phyloP scores from a whole-genome alignment of 2,329 filamentous ascomycete species.

The Clarireedia monteithiana region DNA sequence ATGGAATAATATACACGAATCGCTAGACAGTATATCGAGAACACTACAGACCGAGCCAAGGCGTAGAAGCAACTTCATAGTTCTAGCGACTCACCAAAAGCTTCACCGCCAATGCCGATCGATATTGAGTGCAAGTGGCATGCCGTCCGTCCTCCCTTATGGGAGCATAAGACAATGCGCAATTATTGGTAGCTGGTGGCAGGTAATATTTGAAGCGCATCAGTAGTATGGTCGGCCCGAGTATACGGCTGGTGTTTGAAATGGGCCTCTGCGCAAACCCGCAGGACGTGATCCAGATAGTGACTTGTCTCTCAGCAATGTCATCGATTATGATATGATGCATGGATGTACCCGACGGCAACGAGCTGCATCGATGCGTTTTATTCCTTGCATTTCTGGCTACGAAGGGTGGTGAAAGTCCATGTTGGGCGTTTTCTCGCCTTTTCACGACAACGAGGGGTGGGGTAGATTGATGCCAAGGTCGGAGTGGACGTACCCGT shows the following conservation, averaged over 20 bases:
- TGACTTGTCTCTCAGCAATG: too few species aligned
- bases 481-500: background rate
- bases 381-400: background rate
- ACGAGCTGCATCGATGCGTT: background rate
- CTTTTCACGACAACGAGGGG: constrained; percentile 3
- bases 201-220: background rate
- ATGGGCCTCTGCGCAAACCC: background rate
- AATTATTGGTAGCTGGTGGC: background rate
- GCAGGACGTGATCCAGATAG: too few species aligned
- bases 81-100: background rate
- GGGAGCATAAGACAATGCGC: background rate
- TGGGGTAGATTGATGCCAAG: background rate
- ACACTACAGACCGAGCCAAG: constrained; percentile 3
- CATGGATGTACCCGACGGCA: too few species aligned
- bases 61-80: background rate
- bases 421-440: background rate
- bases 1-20: background rate
- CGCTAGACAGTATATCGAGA: background rate
- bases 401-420: background rate
- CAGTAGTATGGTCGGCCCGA: constrained; percentile 3
- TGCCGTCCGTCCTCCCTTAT: background rate
- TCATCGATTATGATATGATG: too few species aligned
- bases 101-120: constrained; percentile 9
- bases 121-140: constrained; percentile 1
- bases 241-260: background rate